phyloP scores from a whole-genome alignment of 371 early-diverging fungal species.

The Blastocladiella emersonii region DNA sequence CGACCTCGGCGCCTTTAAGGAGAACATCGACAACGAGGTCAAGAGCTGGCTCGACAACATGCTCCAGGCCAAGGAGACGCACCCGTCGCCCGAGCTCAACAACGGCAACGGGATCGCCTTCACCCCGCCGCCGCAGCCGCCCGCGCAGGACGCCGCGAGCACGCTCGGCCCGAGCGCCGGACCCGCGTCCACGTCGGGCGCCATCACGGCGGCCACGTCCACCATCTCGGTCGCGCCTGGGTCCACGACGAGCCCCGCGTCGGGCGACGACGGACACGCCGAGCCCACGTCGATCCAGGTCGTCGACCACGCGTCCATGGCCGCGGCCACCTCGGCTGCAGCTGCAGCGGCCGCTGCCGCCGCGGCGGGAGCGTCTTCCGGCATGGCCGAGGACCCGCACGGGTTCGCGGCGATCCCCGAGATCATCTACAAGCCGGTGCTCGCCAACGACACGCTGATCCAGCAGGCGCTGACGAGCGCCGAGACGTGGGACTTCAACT shows the following conservation, averaged over 20 bases:
- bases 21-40: constrained; percentile 24
- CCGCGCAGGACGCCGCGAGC: background rate
- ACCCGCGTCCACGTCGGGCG: background rate
- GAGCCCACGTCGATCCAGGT: no score
- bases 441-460: background rate
- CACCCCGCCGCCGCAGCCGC: constrained; percentile 8
- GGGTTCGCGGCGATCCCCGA: background rate
- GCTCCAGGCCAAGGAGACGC: constrained; percentile 8
- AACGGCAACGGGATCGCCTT: background rate
- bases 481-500: constrained; percentile 27
- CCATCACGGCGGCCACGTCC: background rate
- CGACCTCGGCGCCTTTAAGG: constrained; percentile 18
- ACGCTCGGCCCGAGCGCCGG: background rate
- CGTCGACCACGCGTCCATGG: no score
- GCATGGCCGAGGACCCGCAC: no score
- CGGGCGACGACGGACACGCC: background rate
- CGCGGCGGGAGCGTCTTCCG: no score
- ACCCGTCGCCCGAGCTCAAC: background rate
- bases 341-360: no score
- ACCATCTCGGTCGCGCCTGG: background rate
- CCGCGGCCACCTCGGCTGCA: no score
- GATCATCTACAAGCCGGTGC: background rate
- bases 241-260: background rate
- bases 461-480: constrained; percentile 10
- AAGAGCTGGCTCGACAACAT: constrained; percentile 27